phyloP scores from a whole-genome alignment of 192 early-diverging fungal species.

The Backusella macrospora region DNA sequence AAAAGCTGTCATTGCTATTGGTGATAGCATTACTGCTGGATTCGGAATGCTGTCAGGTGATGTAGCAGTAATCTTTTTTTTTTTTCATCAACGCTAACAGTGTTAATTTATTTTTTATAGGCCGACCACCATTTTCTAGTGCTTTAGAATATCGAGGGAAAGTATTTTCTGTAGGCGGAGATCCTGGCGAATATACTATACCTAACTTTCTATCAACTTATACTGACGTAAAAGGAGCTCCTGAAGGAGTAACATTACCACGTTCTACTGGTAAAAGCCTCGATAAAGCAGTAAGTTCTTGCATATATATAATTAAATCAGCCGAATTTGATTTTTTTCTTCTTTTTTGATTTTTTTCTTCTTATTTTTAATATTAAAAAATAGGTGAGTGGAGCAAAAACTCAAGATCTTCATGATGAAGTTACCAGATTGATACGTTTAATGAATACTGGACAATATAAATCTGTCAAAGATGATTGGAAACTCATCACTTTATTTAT shows the following conservation, averaged over 20 bases:
- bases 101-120: constrained; percentile 22
- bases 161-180: constrained; percentile 53
- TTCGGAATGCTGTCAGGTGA: constrained; percentile 57
- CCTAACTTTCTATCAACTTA: constrained; percentile 48
- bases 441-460: constrained; percentile 38
- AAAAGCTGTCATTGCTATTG: constrained; percentile 50
- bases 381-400: constrained; percentile 55
- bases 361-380: neutral
- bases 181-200: constrained; percentile 52
- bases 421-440: constrained; percentile 39
- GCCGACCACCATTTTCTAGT: constrained; percentile 50
- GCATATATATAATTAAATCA: neutral
- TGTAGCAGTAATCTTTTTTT: neutral
- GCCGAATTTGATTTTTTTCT: neutral
- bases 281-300: constrained; percentile 51
- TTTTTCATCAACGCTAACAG: neutral
- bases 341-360: too few relatives aligned
- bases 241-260: constrained; percentile 50
- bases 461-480: constrained; percentile 47
- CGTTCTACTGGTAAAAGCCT: constrained; percentile 49
- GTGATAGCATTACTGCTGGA: constrained; percentile 59
- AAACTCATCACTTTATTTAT: constrained; percentile 57
- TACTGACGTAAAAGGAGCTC: constrained; percentile 38
- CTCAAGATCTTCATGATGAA: constrained; percentile 44
- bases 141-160: constrained; percentile 57